A percentile compares a stretch with the other conserved stretches of the same genome.
phyloP scores from a whole-genome alignment of 2,329 filamentous ascomycete genomes.

The Phialemoniopsis sp. region DNA sequence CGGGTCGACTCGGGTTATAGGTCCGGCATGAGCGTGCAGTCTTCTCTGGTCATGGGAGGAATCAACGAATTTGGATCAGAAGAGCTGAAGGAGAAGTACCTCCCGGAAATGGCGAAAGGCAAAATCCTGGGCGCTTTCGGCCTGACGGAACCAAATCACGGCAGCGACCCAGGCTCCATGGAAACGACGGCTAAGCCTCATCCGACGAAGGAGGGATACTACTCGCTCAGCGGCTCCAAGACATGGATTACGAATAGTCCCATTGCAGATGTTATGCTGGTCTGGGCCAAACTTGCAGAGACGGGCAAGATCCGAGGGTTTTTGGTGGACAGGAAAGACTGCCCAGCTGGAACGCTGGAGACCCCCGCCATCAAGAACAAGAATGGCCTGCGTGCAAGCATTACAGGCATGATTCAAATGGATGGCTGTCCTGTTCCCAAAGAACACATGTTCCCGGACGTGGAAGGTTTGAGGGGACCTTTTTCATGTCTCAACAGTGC shows the following conservation, averaged over 20 bases:
- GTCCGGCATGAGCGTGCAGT: conserved; percentile 85
- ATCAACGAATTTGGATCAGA: conserved; percentile 78
- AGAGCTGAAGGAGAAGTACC: conserved; percentile 76
- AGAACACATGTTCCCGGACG: conserved; percentile 88
- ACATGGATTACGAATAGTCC: conserved; percentile 93
- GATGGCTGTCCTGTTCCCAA: conserved; percentile 84
- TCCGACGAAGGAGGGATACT: conserved; percentile 73
- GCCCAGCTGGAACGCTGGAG: conserved; percentile 82
- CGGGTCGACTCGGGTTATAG: conserved; percentile 83
- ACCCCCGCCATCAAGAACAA: conserved; percentile 94
- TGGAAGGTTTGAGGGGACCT: conserved; percentile 82
- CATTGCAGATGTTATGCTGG: conserved; percentile 73
- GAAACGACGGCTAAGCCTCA: conserved; percentile 75
- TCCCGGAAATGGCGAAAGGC: conserved; percentile 73
- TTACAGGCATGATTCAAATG: conserved; percentile 97
- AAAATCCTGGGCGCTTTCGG: conserved; percentile 78
- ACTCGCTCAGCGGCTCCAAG: conserved; percentile 71
- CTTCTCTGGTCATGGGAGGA: conserved; percentile 79
- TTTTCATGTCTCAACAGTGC: conserved; percentile 95
- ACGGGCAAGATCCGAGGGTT: conserved; percentile 88
- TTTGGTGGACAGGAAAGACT: conserved; percentile 78
- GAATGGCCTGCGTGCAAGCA: conserved; percentile 85
- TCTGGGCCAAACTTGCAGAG: conserved; percentile 79
- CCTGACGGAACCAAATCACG: conserved; percentile 83
- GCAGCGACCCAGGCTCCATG: conserved; percentile 82